Conservation (phyloP, 2,329 filamentous ascomycete species). For the Pyrenophora seminiperda region DNA sequence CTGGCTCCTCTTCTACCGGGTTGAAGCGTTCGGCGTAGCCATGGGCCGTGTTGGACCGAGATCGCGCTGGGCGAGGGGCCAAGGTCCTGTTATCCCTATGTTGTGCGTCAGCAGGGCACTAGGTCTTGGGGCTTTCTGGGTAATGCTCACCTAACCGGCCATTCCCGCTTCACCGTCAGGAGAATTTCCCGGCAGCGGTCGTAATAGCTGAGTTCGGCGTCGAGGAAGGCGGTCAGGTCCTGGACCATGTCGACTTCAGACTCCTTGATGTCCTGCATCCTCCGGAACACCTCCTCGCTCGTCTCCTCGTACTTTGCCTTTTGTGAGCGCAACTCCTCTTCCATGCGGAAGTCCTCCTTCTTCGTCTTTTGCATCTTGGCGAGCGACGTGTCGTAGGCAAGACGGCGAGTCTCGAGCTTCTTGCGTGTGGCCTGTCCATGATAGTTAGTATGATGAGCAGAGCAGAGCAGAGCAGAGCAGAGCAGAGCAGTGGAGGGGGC, state of each 20-base stretch:
- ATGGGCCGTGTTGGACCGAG: conserved; percentile 68
- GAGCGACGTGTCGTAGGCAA: conserved; percentile 89
- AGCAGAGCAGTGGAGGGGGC: too few species aligned
- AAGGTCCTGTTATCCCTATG: conserved; percentile 34
- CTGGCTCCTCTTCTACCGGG: conserved; percentile 61
- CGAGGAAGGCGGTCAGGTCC: conserved; percentile 80
- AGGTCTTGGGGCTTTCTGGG: background rate
- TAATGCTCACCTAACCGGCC: conserved; percentile 64
- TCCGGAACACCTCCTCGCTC: conserved; percentile 84
- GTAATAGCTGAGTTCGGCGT: conserved; percentile 88
- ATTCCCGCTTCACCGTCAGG: conserved; percentile 69
- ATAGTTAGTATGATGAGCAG: background rate
- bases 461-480: too few species aligned
- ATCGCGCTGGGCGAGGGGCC: conserved; percentile 54
- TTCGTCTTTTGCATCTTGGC: conserved; percentile 92
- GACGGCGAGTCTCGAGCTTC: conserved; percentile 87
- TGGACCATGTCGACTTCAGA: conserved; percentile 81
- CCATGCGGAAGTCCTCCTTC: conserved; percentile 88
- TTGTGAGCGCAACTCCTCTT: conserved; percentile 87
- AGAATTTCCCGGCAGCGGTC: conserved; percentile 89
- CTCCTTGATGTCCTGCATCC: conserved; percentile 97
- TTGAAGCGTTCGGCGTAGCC: conserved; percentile 66
- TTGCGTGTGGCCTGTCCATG: conserved; percentile 72
- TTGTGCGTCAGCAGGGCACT: conserved; percentile 22
- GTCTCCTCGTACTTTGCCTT: conserved; percentile 97